phyloP scores from a whole-genome alignment of 2,329 filamentous ascomycete genomes.

The Byssothecium circinans region DNA sequence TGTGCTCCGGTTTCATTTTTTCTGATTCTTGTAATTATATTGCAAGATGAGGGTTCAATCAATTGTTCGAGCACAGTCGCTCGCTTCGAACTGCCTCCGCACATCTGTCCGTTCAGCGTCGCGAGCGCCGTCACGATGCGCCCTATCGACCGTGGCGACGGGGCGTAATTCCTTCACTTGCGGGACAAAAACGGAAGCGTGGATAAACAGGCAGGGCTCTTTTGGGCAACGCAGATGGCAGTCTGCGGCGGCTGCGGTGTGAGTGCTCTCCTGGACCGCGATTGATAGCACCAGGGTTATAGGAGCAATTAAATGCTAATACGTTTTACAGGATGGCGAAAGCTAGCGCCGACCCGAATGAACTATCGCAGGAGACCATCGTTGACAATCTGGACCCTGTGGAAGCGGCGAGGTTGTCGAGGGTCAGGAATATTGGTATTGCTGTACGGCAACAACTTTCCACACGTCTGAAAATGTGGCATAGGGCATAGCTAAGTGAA shows the following conservation, averaged over 20 bases:
- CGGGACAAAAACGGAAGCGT: slow-evolving; percentile 32
- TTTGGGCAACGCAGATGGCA: slow-evolving; percentile 39
- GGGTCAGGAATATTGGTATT: slow-evolving; percentile 96
- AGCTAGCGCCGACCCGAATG: slow-evolving; percentile 59
- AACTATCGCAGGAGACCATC: slow-evolving; percentile 65
- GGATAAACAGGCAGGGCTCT: slow-evolving; percentile 28
- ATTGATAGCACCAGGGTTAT: not conserved
- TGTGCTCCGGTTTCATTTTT: slow-evolving; percentile 17
- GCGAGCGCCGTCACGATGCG: slow-evolving; percentile 32
- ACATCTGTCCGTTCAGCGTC: slow-evolving; percentile 26
- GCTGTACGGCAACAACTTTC: slow-evolving; percentile 61
- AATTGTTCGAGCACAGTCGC: slow-evolving; percentile 37
- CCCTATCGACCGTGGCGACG: slow-evolving; percentile 36
- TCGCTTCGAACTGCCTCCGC: slow-evolving; percentile 34
- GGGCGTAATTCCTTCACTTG: slow-evolving; percentile 31
- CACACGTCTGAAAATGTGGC: not conserved
- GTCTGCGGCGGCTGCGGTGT: slow-evolving; percentile 43
- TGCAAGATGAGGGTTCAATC: slow-evolving; percentile 39
- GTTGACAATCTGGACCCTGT: slow-evolving; percentile 78
- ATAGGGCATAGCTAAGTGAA: not conserved
- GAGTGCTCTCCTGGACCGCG: slow-evolving; percentile 22
- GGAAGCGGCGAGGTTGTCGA: slow-evolving; percentile 75
- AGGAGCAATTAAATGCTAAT: slow-evolving; percentile 23
- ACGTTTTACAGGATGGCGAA: slow-evolving; percentile 49
- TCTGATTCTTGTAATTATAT: slow-evolving; percentile 11